A percentile compares a stretch with the other conserved stretches of the same genome.
These are phyloP conservation scores for Esteya vermicola DNA, from an alignment of 2,329 filamentous ascomycete species.

Conservation along the genomic window DNA sequence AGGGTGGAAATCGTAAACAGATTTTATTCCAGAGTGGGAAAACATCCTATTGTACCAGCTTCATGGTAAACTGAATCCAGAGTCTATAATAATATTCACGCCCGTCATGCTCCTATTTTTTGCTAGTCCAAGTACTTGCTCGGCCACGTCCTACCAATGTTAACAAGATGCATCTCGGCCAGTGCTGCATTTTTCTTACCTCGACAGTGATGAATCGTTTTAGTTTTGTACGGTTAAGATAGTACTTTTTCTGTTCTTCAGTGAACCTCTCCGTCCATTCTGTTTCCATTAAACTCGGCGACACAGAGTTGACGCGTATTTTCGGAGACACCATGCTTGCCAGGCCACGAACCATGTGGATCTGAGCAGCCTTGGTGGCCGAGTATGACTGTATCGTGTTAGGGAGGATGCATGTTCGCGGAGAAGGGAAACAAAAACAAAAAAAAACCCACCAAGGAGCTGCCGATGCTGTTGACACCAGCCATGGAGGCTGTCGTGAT, in stretches of 20 bases:
- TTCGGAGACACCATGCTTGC: slow-evolving; percentile 37
- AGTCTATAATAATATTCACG: background rate
- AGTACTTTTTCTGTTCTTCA: background rate
- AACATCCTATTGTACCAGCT: too few species aligned
- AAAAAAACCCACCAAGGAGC: slow-evolving; percentile 27
- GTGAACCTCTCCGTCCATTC: background rate
- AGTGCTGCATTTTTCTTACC: background rate
- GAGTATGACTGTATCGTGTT: slow-evolving; percentile 43
- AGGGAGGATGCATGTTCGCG: slow-evolving; percentile 16
- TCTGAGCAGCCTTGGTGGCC: slow-evolving; percentile 61
- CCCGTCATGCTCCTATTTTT: background rate
- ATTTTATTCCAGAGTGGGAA: too few species aligned
- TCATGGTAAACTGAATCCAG: too few species aligned
- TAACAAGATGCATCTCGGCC: background rate
- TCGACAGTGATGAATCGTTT: background rate
- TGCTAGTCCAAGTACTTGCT: background rate
- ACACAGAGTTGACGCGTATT: slow-evolving; percentile 43
- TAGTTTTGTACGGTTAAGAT: background rate
- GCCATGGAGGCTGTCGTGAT: slow-evolving; percentile 51
- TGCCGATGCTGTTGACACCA: slow-evolving; percentile 49
- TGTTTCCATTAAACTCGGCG: slow-evolving; percentile 25
- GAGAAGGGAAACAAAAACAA: too few species aligned
- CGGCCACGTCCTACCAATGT: background rate
- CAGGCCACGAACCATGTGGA: slow-evolving; percentile 41
- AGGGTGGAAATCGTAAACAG: too few species aligned